These are phyloP conservation scores for Malassezia yamatoensis DNA, from an alignment of 1,284 basidiomycete species.

Conservation along the genomic window DNA sequence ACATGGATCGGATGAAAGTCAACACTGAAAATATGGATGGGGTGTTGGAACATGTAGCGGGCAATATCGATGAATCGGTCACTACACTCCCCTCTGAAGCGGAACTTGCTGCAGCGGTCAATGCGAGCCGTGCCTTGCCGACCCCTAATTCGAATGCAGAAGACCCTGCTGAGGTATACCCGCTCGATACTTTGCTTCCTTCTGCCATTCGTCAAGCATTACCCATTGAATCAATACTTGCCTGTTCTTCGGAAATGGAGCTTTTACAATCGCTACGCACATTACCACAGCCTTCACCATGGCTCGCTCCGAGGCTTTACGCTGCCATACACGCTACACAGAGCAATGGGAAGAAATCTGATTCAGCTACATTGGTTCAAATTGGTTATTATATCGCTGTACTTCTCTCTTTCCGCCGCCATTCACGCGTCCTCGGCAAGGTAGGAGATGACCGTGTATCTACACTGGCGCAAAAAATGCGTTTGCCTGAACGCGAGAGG, in stretches of 20 bases:
- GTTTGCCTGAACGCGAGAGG: conserved; percentile 11
- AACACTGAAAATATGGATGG: conserved; percentile 40
- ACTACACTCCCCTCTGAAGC: conserved; percentile 25
- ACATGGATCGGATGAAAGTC: conserved; percentile 46
- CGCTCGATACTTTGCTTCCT: conserved; percentile 32
- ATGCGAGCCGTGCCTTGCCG: conserved; percentile 34
- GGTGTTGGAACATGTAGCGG: conserved; percentile 35
- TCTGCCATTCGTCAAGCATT: conserved; percentile 23
- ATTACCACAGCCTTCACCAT: conserved; percentile 14
- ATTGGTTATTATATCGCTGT: conserved; percentile 20
- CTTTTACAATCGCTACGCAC: conserved; percentile 17
- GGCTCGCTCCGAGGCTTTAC: conserved; percentile 22
- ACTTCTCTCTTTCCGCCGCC: conserved; percentile 19
- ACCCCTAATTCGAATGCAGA: conserved; percentile 32
- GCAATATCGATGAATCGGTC: conserved; percentile 30
- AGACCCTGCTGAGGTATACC: conserved; percentile 36
- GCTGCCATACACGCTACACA: conserved; percentile 16
- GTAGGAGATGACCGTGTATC: conserved; percentile 12
- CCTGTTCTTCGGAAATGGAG: conserved; percentile 4
- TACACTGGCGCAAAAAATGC: conserved; percentile 18
- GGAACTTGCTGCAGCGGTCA: conserved; percentile 25
- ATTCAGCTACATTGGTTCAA: conserved; percentile 14
- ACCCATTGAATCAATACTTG: conserved; percentile 5
- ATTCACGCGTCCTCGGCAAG: conserved; percentile 4
- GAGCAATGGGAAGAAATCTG: not conserved